phyloP scores from a whole-genome alignment of 139 green algal genomes.

The Chlorella sp. region DNA sequence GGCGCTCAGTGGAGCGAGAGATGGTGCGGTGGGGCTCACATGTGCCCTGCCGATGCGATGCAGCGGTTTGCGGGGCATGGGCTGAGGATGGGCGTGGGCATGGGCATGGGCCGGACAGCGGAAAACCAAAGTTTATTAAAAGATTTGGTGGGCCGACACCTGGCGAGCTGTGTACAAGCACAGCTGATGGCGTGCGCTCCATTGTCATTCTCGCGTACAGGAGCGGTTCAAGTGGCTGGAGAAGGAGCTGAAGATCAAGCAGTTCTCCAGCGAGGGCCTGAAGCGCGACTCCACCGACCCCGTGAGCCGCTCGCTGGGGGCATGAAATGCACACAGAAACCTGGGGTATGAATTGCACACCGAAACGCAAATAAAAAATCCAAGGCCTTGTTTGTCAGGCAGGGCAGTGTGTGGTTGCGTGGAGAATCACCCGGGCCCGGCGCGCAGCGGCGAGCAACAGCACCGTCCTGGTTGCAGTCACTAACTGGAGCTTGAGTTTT shows the following conservation, averaged over 20 bases:
- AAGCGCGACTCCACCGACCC: slow-evolving; percentile 28
- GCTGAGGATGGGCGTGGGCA: neutral
- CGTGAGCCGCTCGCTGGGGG: neutral
- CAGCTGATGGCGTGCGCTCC: neutral
- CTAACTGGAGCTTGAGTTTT: too few relatives aligned
- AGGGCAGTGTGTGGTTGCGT: too few relatives aligned
- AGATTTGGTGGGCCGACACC: too few relatives aligned
- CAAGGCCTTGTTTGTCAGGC: too few relatives aligned
- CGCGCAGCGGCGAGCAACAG: too few relatives aligned
- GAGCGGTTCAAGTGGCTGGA: slow-evolving; percentile 49
- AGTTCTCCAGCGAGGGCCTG: slow-evolving; percentile 41
- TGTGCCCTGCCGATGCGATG: neutral
- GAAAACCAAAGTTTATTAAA: too few relatives aligned
- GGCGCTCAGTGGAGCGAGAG: slow-evolving; percentile 34
- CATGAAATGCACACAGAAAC: too few relatives aligned
- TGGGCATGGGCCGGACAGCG: too few relatives aligned
- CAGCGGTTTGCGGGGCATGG: neutral
- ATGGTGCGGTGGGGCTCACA: slow-evolving; percentile 29
- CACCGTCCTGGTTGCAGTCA: too few relatives aligned
- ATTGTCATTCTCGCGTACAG: slow-evolving; percentile 7
- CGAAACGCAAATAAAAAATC: too few relatives aligned
- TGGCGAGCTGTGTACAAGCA: neutral
- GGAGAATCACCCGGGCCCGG: too few relatives aligned
- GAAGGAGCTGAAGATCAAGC: slow-evolving; percentile 47
- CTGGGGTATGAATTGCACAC: too few relatives aligned